A percentile compares a stretch with the other conserved stretches of the same genome.
These are phyloP conservation scores for Cornus suecica DNA, from an alignment of 148 eudicot species.

Conservation along the genomic window DNA sequence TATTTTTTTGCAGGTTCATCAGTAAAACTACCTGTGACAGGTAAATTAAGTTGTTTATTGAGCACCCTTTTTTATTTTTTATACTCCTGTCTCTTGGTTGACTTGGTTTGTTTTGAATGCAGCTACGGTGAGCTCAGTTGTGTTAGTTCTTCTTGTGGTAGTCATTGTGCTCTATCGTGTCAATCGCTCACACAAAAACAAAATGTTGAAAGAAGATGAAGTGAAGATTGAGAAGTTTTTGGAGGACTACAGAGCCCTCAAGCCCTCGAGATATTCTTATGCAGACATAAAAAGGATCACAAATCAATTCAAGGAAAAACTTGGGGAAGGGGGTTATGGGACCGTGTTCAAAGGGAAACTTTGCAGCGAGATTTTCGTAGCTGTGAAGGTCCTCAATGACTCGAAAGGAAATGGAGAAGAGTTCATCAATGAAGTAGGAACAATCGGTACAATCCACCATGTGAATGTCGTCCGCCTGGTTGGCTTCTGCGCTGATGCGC, in stretches of 20 bases:
- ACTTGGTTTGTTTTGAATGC: neutral
- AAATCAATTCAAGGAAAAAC: constrained; percentile 1
- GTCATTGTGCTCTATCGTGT: neutral
- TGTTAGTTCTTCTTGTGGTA: neutral
- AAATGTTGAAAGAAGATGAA: neutral
- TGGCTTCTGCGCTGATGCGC: constrained; percentile 7
- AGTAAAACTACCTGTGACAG: no score
- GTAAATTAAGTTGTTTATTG: neutral
- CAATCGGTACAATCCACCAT: constrained; percentile 11
- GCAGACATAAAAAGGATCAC: constrained; percentile 1
- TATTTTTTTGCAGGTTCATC: neutral
- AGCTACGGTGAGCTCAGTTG: neutral
- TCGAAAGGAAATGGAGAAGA: neutral
- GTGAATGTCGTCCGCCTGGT: constrained; percentile 9
- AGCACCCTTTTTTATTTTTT: no score
- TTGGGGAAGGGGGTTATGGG: constrained; percentile 9
- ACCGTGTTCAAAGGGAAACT: neutral
- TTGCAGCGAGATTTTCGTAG: neutral
- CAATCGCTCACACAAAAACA: neutral
- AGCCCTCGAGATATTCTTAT: constrained; percentile 5
- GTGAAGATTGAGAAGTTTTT: no score
- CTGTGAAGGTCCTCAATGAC: constrained; percentile 9
- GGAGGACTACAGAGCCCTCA: constrained; percentile 7
- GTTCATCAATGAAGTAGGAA: constrained; percentile 12
- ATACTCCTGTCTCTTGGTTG: no score